These are phyloP conservation scores for Paramecium biaurelia DNA, from an alignment of 73 alveolate genomes.

Conservation along the genomic window DNA sequence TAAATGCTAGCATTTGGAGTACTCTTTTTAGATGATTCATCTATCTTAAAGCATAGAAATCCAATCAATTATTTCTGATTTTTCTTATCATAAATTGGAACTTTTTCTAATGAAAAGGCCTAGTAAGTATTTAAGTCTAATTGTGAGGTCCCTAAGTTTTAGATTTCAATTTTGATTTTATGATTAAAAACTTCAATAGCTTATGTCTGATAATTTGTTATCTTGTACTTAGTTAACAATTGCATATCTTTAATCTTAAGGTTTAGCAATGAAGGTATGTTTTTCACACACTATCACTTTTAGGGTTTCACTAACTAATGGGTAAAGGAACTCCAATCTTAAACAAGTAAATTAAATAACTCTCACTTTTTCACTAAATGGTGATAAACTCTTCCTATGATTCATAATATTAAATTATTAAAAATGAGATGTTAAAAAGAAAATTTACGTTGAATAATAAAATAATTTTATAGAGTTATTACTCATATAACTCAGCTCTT, in stretches of 20 bases:
- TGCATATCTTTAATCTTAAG: background rate
- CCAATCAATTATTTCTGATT: slow-evolving; percentile 27
- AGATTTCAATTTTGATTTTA: slow-evolving; percentile 20
- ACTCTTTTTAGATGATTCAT: background rate
- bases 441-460: background rate
- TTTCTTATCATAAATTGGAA: slow-evolving; percentile 14
- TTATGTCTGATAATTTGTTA: slow-evolving; percentile 4
- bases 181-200: slow-evolving; percentile 24
- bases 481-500: slow-evolving; percentile 23
- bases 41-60: slow-evolving; percentile 24
- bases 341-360: slow-evolving; percentile 19
- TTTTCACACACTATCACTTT: slow-evolving; percentile 27
- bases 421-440: slow-evolving; percentile 5
- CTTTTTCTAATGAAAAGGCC: slow-evolving; percentile 53
- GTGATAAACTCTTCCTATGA: slow-evolving; percentile 26
- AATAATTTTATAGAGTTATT: slow-evolving; percentile 1
- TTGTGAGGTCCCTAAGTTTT: background rate
- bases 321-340: slow-evolving; percentile 15
- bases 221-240: background rate
- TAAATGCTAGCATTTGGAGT: background rate
- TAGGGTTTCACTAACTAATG: background rate
- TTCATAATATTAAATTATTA: background rate
- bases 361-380: slow-evolving; percentile 16
- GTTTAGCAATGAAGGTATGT: background rate
- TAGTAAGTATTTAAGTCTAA: slow-evolving; percentile 28